Base-by-base conservation (phyloP, 2,329 filamentous ascomycete genomes). In the Peltaster fructicola region DNA sequence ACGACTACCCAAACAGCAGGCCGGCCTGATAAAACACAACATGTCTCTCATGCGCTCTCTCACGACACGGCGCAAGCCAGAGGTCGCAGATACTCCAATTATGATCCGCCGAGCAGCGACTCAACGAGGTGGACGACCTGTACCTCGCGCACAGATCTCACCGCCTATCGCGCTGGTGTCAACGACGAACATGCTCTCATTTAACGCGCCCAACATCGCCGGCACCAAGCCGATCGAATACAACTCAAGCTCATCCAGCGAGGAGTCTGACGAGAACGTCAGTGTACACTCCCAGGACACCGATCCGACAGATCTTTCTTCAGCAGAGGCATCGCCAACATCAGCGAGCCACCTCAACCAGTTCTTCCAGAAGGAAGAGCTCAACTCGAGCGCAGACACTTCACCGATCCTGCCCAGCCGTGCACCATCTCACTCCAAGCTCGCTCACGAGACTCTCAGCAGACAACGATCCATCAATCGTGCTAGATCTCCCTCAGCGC, bases 181-280 rank as follows among this genome's bases (percentile, higher is more conserved):
- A 31, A 92, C 85, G 4, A 95, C 88, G 39, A 98, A 95, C 53
- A 81, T 90, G 67, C 73, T 93, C 27, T 82, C 81, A 6, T 92
- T 92, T 63, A 85, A 85, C 46, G 84, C 88, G 7, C 85, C 85
- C 24, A 77, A 93, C 46, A 72, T 93, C 29, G 32, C 33, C 19
- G 46, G 45, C 22, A 39, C 45, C 10, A 32, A 24, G 7, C 39
- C 39, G 6, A 41, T 48, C 26, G 33, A 27, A 14, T 36, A 33
- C 22, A 54, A 61, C n/a, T 67, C 63, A 3, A 55, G 51, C 30
- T 63, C 64, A 37, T 76, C 73, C 3, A 69, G 69, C 20, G 72
- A 77, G 30, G 78, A 85, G 35, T 81, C 74, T 4, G 78, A 85
- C 39, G 60, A 59, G 40, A 67, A 67, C 29, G 48, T 51, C 26